These are phyloP conservation scores for Dissophora ornata DNA, from an alignment of 192 early-diverging fungal genomes.

Conservation along the genomic window DNA sequence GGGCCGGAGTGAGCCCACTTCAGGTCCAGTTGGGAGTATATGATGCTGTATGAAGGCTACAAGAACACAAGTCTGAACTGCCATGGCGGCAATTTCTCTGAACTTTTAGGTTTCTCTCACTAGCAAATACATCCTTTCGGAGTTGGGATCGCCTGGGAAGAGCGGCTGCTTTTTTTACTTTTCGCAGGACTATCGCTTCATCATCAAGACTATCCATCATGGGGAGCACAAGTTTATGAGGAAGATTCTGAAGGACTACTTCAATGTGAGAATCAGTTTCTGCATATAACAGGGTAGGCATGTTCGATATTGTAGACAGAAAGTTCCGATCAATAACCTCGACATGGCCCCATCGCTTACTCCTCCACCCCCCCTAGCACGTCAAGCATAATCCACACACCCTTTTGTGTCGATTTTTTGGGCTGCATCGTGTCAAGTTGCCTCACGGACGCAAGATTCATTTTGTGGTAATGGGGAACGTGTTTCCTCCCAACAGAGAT, in stretches of 20 bases:
- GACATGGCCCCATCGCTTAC: too few species aligned
- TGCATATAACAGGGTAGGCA: too few species aligned
- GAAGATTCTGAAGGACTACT: slow-evolving; percentile 88
- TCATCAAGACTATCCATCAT: slow-evolving; percentile 98
- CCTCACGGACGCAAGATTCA: slow-evolving; percentile 94
- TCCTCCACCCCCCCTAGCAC: slow-evolving; percentile 76
- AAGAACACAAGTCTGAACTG: too few species aligned
- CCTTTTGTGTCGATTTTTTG: slow-evolving; percentile 93
- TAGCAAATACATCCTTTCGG: slow-evolving; percentile 96
- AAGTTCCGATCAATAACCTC: too few species aligned
- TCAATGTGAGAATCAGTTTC: slow-evolving; percentile 64
- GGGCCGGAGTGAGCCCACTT: too few species aligned
- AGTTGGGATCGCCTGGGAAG: slow-evolving; percentile 94
- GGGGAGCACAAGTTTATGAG: slow-evolving; percentile 95
- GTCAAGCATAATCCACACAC: slow-evolving; percentile 91
- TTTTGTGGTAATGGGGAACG: slow-evolving; percentile 99
- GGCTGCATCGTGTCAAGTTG: slow-evolving; percentile 95
- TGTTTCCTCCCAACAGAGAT: slow-evolving; percentile 98
- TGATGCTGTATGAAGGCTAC: too few species aligned
- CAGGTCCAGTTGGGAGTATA: too few species aligned
- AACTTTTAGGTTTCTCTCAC: slow-evolving; percentile 92
- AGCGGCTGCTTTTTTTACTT: slow-evolving; percentile 98
- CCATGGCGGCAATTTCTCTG: too few species aligned
- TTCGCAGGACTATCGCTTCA: slow-evolving; percentile 97
- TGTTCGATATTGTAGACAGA: too few species aligned